Conservation (phyloP, 2,329 filamentous ascomycete species). For the Arthrinium phaeospermum region DNA sequence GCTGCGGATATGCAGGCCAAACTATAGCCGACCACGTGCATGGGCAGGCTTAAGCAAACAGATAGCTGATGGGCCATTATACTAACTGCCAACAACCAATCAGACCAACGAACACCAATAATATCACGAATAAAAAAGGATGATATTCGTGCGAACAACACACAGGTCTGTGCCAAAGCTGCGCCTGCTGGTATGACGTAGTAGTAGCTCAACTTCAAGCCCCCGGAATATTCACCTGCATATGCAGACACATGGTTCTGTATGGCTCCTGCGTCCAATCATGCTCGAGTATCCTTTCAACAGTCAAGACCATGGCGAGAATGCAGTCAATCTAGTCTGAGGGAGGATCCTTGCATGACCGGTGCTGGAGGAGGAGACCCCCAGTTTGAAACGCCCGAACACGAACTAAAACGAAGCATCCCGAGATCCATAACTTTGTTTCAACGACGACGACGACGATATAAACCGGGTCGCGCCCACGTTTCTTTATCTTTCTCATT, state of each 20-base stretch:
- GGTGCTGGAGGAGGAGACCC: not conserved
- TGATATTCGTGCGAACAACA: not conserved
- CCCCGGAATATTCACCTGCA: not conserved
- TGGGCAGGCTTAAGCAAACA: not conserved
- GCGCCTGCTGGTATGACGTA: not conserved
- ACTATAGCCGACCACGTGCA: not conserved
- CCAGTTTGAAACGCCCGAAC: not conserved
- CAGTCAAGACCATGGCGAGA: not conserved
- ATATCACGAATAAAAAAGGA: not conserved
- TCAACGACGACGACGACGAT: not conserved
- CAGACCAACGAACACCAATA: not conserved
- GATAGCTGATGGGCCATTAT: not conserved
- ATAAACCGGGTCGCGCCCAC: not conserved
- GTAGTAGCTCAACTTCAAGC: not conserved
- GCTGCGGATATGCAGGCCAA: not conserved
- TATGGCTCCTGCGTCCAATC: not conserved
- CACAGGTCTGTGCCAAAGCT: not conserved
- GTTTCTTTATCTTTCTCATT: not conserved
- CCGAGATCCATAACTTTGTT: not conserved
- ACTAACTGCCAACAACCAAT: not conserved
- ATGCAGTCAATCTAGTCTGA: not conserved
- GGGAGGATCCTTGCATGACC: not conserved
- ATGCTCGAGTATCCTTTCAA: not conserved
- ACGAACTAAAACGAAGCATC: constrained; percentile 12
- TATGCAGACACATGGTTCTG: not conserved